Base-by-base conservation (phyloP, 164 flowering plant species). In the Cinnamomum micranthum region DNA sequence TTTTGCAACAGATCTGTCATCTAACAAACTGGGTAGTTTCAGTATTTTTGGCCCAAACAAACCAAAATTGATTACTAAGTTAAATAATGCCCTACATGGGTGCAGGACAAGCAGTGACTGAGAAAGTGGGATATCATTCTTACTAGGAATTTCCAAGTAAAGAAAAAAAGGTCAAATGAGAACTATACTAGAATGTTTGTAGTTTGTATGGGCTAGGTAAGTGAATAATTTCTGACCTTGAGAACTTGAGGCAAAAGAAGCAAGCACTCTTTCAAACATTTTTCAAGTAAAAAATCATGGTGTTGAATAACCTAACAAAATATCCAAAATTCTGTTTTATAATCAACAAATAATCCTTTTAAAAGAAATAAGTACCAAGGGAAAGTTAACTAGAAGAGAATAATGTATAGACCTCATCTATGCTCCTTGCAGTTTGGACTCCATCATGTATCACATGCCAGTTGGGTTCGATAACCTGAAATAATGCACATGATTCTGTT, bases 261-360 rank as follows among this genome's bases (percentile, higher is more conserved):
- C 99, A 96, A 80, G n/a, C n/a, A n/a, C n/a, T 92, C 98, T 81
- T 90, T 86, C 73, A 94, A 80, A 81, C 99, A 94, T 86, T 92
- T 94, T 31, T 90, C 91, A 41, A 96, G 98, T 82, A 96, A 96
- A 80, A 90, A 83, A 71, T 96, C 97, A 79, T 92, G 98, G 79
- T 84, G 86, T 59, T 89, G 92, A 73, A 96, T 88, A 76, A 96
- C 97, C 99, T 96, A 91, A 69, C 73, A 77, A 50, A 28, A 74
- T 41, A 66, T 65, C 31, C 33, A 47, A 51, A 22, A 17, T 68
- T 19, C 5, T 31, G 12, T 19, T 41, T 68, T 20, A 68, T n/a
- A 47, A 12, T 17, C 23, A 68, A 22, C 71, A 41, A 35, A 51
- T 51, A 72, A 72, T 23, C n/a, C 27, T 15, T 31, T n/a, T 10